These are phyloP conservation scores for Trichoderma asperellum DNA, from an alignment of 2,329 filamentous ascomycete species.

Conservation along the genomic window DNA sequence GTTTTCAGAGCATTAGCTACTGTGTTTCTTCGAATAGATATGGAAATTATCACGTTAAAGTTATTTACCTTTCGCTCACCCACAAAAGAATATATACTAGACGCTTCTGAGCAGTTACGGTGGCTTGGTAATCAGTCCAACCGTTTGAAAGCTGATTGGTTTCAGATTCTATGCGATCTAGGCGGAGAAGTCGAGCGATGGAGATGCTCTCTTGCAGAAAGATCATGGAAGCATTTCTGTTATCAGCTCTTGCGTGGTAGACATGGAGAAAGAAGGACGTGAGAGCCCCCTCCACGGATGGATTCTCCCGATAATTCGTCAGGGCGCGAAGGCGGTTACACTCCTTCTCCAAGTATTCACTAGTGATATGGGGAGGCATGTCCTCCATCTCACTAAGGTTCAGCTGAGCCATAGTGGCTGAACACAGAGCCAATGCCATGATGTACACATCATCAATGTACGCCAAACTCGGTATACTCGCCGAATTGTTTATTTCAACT, in stretches of 20 bases:
- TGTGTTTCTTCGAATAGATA: neutral
- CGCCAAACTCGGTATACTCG: neutral
- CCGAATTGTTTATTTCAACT: neutral
- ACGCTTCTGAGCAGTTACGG: neutral
- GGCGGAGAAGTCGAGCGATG: conserved; percentile 18
- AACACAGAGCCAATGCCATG: conserved; percentile 21
- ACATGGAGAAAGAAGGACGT: conserved; percentile 28
- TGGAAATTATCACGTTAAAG: neutral
- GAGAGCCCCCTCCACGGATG: conserved; percentile 19
- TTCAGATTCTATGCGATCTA: conserved; percentile 21
- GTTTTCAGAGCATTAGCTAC: neutral
- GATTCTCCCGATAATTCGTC: conserved; percentile 23
- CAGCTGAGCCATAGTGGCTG: conserved; percentile 26
- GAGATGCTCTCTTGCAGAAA: conserved; percentile 27
- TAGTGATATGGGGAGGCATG: neutral
- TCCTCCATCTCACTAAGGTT: conserved; percentile 4
- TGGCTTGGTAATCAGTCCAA: neutral
- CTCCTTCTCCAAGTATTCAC: conserved; percentile 26
- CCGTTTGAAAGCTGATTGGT: neutral
- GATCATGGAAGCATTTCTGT: conserved; percentile 24
- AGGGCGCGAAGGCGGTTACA: conserved; percentile 14
- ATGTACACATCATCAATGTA: conserved; percentile 2
- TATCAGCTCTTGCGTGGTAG: conserved; percentile 24
- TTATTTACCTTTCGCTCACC: conserved; percentile 27
- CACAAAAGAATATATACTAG: conserved; percentile 24